Base-by-base conservation (phyloP, 345 rosid species). In the Rhodamnia rubescens region DNA sequence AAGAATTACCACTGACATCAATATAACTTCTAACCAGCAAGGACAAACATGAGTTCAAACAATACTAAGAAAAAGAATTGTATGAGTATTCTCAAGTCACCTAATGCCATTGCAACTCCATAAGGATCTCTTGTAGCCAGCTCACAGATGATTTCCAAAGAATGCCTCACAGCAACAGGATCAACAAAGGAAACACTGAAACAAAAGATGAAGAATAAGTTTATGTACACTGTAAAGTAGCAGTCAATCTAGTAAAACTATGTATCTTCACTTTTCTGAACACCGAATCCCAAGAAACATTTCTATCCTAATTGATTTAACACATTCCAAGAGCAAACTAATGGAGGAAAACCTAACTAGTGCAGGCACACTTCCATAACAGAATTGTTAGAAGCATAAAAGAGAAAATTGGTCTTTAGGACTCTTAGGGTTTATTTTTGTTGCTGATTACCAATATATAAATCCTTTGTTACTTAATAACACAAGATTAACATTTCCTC, bases 131-230 rank as follows among this genome's bases (percentile, higher is more conserved):
- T 94, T 74, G 94, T 74, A 55, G 99, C 99, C 90, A 98, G 86
- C 87, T 96, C 99, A 56, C 92, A 92, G 82, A 95, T 87, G 88
- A 96, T 95, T 90, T 96, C 98, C 90, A 98, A 88, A 82, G 99
- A 92, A 95, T 96, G 98, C 90, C 99, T 93, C 90, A 98, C 99
- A 84, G 99, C 99, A 90, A 98, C 92, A 89, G 99, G 99, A 93
- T 98, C 99, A 85, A 95, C 93, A 93, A 95, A 96, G 32, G 94
- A 96, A 87, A 98, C 92, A 88, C 99, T 97, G 91, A 90, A 89
- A 74, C 54, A 74, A 52, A 87, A 53, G 27, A 82, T 42, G 49
- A 82, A 24, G 44, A 82, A 52, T 53, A 82, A 15, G 40, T 56
- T 29, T 18, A 82, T 3, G 9, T 40, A 82, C n/a, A 53, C 18